Evolutionary conservation across 2,329 filamentous ascomycete species (phyloP), one percentile per base, ranked within the genome.

Genomic region (Pezicula radicicola): DNA sequence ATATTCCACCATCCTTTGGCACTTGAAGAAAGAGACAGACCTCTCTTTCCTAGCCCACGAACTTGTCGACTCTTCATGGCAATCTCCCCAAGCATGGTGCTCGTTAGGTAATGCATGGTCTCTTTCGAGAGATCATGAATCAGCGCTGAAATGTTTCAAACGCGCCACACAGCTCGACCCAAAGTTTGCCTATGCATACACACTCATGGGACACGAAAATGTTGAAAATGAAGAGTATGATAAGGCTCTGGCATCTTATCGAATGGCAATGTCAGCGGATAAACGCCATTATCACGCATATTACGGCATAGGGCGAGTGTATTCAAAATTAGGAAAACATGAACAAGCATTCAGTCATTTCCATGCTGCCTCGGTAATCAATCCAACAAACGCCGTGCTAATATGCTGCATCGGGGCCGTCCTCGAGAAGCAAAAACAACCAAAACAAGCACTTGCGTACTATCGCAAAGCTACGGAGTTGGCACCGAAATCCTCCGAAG

Each of bases 1-100:
- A 35, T 99, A 96, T 71, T 97, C 93, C 13, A 99, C 94, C 1
- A 87, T 96, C n/a, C 79, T 99, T n/a, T 99, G 95, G 94, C 92
- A 97, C 69, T 75, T 97, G 56, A 96, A 96, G 70, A 87, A 89
- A 57, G 93, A 97, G 65, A 89, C 91, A 0, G 90, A 97, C 55
- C 78, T 99, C 19, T 92, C 93, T 1, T 96, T 94, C 70, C 78
- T 99, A 27, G 91, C 93, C 0, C 93, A 97, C 64, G 90, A 95
- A 63, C 78, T 97, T 39, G 81, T 96, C 48, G 93, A 97, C 58
- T 77, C 88, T 15, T 89, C 91, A 54, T 94, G 92, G 73, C 79
- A 94, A 58, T 93, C 92, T 0, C 93, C 94, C 2, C 88, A 99
- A 69, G 91, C 94, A 4, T 99, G 94, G 95, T 97, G 92, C 66